phyloP scores from a whole-genome alignment of 169 alveolate genomes.

The Amoebophrya sp. region DNA sequence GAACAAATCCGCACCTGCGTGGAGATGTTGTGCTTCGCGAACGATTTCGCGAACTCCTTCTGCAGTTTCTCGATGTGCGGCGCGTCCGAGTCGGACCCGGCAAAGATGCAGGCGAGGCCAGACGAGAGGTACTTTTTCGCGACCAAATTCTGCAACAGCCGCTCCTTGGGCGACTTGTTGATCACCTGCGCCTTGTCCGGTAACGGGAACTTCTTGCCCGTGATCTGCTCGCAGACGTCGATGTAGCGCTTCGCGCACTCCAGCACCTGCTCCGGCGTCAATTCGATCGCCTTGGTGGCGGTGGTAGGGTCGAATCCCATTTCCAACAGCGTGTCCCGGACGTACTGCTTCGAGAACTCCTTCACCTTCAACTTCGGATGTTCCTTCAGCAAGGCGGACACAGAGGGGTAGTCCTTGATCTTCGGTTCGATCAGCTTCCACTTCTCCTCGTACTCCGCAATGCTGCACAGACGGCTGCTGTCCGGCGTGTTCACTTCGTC shows the following conservation, averaged over 20 bases:
- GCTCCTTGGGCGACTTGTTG: neutral
- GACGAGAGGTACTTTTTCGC: neutral
- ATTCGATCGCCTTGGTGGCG: neutral
- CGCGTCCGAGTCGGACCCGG: slow-evolving; percentile 34
- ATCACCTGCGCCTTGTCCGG: neutral
- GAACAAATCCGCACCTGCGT: slow-evolving; percentile 39
- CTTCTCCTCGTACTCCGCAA: slow-evolving; percentile 32
- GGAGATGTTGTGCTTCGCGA: slow-evolving; percentile 24
- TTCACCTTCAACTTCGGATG: slow-evolving; percentile 36
- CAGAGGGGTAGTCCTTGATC: neutral
- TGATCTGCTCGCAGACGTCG: slow-evolving; percentile 31
- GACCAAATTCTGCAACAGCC: neutral
- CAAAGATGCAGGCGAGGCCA: neutral
- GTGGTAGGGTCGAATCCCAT: slow-evolving; percentile 30
- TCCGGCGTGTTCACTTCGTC: slow-evolving; percentile 50
- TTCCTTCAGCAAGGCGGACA: slow-evolving; percentile 29
- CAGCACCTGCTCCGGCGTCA: slow-evolving; percentile 32
- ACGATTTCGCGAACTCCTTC: neutral
- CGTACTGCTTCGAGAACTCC: slow-evolving; percentile 43
- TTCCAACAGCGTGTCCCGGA: slow-evolving; percentile 38
- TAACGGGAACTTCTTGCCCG: neutral
- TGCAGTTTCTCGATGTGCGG: slow-evolving; percentile 37
- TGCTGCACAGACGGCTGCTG: slow-evolving; percentile 36
- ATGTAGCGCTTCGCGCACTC: neutral
- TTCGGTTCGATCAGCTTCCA: neutral